Evolutionary conservation across 2,329 filamentous ascomycete genomes (phyloP).

Genomic region (Fusarium buxicola): DNA sequence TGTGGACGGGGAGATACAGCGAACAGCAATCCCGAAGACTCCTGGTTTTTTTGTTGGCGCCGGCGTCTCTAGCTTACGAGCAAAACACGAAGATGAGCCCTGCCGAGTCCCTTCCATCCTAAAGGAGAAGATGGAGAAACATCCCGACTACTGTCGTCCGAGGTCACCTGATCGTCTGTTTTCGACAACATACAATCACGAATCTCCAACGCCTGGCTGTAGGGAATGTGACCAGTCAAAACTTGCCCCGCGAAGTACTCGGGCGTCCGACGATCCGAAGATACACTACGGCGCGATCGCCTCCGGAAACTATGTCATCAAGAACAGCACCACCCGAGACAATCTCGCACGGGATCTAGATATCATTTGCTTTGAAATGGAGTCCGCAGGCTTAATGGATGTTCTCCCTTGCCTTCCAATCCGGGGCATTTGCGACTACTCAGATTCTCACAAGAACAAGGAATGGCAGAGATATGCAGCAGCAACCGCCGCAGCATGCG

Average conservation of each 20-base stretch:
- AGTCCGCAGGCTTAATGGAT: slow-evolving; percentile 46
- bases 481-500: slow-evolving; percentile 48
- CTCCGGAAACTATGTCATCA: slow-evolving; percentile 53
- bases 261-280: neutral
- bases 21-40: neutral
- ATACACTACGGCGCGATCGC: slow-evolving; percentile 39
- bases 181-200: neutral
- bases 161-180: slow-evolving; percentile 12
- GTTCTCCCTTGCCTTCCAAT: slow-evolving; percentile 51
- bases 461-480: slow-evolving; percentile 53
- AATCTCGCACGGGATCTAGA: slow-evolving; percentile 30
- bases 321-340: slow-evolving; percentile 49
- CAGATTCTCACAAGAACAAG: slow-evolving; percentile 55
- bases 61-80: slow-evolving; percentile 16
- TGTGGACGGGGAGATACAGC: neutral
- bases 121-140: rapidly evolving
- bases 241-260: rapidly evolving
- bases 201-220: rapidly evolving
- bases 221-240: neutral
- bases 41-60: neutral
- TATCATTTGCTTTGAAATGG: slow-evolving; percentile 48
- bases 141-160: neutral
- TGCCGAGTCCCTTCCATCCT: neutral
- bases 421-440: slow-evolving; percentile 56
- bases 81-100: slow-evolving; percentile 1